These are phyloP conservation scores for Botryobasidium botryosum DNA, from an alignment of 768 basidiomycete species.

Conservation along the genomic window DNA sequence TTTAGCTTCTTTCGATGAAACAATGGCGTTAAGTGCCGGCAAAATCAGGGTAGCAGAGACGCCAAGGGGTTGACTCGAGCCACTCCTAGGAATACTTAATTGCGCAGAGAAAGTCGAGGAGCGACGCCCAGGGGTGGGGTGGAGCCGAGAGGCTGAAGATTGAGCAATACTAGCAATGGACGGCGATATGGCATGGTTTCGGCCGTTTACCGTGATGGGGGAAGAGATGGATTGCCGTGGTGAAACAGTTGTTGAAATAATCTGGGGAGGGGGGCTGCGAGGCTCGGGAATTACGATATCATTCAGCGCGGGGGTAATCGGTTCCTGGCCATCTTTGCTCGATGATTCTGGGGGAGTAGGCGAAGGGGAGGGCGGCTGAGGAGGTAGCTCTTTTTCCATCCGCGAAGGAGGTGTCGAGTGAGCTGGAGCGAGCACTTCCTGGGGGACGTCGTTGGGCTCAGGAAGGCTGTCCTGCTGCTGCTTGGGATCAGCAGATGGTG, in stretches of 20 bases:
- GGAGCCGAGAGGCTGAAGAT: too few species aligned
- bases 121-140: too few species aligned
- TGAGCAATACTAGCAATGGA: too few species aligned
- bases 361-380: background rate
- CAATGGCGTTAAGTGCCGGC: constrained; percentile 73
- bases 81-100: too few species aligned
- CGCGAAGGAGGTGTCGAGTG: background rate
- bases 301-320: too few species aligned
- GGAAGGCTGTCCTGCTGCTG: background rate
- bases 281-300: too few species aligned
- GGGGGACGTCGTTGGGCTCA: background rate
- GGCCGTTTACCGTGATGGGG: too few species aligned
- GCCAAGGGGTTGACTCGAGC: constrained; percentile 3
- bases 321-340: background rate
- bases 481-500: background rate
- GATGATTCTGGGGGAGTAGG: background rate
- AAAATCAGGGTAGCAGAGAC: constrained; percentile 34
- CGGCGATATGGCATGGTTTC: too few species aligned
- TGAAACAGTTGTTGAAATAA: background rate
- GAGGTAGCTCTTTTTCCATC: background rate
- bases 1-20: constrained; percentile 75
- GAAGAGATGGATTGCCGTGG: background rate
- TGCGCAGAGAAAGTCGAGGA: too few species aligned
- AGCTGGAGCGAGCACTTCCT: background rate
- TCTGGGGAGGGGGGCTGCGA: too few species aligned